phyloP scores from a whole-genome alignment of 495 filamentous ascomycete genomes.

The Aspergillus conjunctus region DNA sequence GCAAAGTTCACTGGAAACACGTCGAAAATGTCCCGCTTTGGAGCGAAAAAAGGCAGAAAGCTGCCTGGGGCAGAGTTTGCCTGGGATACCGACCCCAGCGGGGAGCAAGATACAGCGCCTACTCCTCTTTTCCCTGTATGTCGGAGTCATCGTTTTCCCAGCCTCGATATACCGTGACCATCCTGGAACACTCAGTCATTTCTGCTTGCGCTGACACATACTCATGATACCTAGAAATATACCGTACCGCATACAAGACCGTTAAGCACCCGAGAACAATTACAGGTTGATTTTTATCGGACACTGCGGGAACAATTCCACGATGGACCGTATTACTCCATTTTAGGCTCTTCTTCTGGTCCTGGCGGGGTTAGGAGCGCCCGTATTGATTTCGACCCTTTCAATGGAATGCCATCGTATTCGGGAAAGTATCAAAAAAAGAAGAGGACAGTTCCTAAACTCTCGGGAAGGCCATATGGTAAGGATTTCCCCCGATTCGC shows the following conservation, averaged over 20 bases:
- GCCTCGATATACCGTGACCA: no score
- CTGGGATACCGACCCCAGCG: slow-evolving; percentile 43
- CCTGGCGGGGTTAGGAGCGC: slow-evolving; percentile 37
- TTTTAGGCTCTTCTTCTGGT: slow-evolving; percentile 49
- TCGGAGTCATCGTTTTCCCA: slow-evolving; percentile 13
- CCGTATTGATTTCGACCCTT: slow-evolving; percentile 55
- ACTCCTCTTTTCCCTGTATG: slow-evolving; percentile 49
- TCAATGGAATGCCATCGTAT: slow-evolving; percentile 62
- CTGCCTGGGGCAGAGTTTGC: slow-evolving; percentile 46
- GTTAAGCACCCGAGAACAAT: slow-evolving; percentile 37
- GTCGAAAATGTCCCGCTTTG: slow-evolving; percentile 42
- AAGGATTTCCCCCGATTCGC: slow-evolving; percentile 16
- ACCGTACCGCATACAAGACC: slow-evolving; percentile 37
- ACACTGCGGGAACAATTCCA: slow-evolving; percentile 54
- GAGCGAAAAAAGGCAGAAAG: slow-evolving; percentile 41
- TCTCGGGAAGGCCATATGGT: slow-evolving; percentile 55
- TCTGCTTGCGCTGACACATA: background rate
- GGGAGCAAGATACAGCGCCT: slow-evolving; percentile 45
- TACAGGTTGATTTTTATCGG: slow-evolving; percentile 49
- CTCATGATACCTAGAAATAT: slow-evolving; percentile 37
- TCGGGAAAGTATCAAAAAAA: slow-evolving; percentile 58
- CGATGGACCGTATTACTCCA: slow-evolving; percentile 60
- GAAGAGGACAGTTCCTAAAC: slow-evolving; percentile 49
- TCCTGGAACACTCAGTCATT: background rate
- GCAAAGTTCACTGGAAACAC: background rate